A percentile compares a stretch with the other conserved stretches of the same genome.
phyloP scores from a whole-genome alignment of 2,329 filamentous ascomycete genomes.

The Parafenestella ontariensis region DNA sequence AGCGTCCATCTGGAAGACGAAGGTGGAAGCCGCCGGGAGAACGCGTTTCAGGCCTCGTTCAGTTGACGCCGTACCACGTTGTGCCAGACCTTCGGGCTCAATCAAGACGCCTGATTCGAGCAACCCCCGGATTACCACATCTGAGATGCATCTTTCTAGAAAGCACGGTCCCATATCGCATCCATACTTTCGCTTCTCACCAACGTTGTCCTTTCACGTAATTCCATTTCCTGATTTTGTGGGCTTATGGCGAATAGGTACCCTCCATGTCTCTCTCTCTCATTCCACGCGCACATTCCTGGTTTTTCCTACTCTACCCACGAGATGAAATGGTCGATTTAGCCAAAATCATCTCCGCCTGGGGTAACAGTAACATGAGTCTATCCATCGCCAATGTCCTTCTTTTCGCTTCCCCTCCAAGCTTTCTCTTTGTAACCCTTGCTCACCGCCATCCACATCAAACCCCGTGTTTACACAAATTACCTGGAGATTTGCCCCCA shows the following conservation, averaged over 20 bases:
- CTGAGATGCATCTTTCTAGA: background rate
- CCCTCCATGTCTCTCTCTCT: background rate
- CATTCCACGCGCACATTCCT: background rate
- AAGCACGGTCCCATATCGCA: background rate
- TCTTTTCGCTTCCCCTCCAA: too few relatives aligned
- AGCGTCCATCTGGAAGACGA: background rate
- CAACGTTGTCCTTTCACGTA: background rate
- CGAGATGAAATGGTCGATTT: conserved; percentile 16
- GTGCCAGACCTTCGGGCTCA: background rate
- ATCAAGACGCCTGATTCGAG: background rate
- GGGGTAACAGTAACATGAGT: too few relatives aligned
- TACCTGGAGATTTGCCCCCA: background rate
- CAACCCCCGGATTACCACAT: background rate
- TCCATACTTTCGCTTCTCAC: background rate
- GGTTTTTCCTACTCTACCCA: background rate
- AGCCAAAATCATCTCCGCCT: conserved; percentile 16
- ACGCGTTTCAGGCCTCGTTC: conserved; percentile 2
- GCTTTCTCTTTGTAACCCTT: conserved; percentile 5
- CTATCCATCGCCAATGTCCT: background rate
- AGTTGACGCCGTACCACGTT: background rate
- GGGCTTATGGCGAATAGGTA: background rate
- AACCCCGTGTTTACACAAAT: conserved; percentile 16
- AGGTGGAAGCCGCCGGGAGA: conserved; percentile 4
- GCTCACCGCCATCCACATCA: conserved; percentile 8
- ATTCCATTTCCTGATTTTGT: background rate